Evolutionary conservation across 1,139 yeast species (phyloP).

Genomic region (Geotrichum klebahnii): DNA sequence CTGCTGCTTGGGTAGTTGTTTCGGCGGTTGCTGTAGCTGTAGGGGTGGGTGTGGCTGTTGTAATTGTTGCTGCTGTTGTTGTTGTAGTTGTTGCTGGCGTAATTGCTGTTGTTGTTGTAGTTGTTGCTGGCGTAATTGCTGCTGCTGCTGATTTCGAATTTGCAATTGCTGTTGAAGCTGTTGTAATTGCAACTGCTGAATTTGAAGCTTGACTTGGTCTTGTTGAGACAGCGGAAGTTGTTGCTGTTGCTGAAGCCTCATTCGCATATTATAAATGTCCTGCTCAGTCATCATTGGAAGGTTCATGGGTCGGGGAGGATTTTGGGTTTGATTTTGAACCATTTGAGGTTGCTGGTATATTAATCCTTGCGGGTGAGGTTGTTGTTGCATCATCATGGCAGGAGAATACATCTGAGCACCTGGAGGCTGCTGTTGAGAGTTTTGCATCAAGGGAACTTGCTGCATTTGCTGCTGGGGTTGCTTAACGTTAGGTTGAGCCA

Average conservation of each 20-base stretch:
- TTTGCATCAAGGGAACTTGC: constrained; percentile 5
- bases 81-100: constrained; percentile 18
- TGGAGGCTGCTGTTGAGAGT: constrained; percentile 1
- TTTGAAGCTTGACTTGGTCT: background rate
- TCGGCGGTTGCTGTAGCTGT: constrained; percentile 25
- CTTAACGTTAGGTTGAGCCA: too few relatives aligned
- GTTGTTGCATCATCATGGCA: too few relatives aligned
- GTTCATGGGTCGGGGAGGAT: background rate
- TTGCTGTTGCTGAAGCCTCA: constrained; percentile 12
- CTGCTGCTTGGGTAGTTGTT: constrained; percentile 10
- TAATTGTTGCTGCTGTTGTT: background rate
- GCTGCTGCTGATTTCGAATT: background rate
- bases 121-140: background rate
- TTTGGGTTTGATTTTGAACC: constrained; percentile 4
- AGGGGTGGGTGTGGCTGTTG: constrained; percentile 18
- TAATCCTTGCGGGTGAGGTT: background rate
- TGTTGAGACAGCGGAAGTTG: constrained; percentile 3
- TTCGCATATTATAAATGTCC: constrained; percentile 20
- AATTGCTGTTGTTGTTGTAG: constrained; percentile 22
- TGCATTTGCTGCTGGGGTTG: constrained; percentile 5
- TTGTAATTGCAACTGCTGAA: constrained; percentile 3
- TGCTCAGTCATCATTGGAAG: constrained; percentile 1
- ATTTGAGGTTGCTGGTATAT: constrained; percentile 2
- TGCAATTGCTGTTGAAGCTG: background rate
- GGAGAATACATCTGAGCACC: too few relatives aligned